These are phyloP conservation scores for Elaeis oleifera DNA, from an alignment of 202 grass and related monocot species.

Conservation along the genomic window DNA sequence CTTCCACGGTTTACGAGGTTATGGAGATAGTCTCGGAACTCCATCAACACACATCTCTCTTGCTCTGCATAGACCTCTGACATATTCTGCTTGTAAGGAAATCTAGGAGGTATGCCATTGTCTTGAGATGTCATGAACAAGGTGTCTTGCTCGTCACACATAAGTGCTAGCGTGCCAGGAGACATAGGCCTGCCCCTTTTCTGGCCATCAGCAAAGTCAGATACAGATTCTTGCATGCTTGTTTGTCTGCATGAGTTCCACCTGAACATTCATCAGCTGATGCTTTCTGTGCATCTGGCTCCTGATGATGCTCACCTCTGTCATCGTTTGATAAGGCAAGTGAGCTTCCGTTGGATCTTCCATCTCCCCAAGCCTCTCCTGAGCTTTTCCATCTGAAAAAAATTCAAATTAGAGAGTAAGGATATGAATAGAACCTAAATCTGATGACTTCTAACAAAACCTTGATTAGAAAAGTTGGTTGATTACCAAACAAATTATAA, in stretches of 20 bases:
- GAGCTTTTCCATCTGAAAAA: constrained; percentile 45
- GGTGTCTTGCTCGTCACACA: constrained; percentile 79
- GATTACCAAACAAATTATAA: too few relatives aligned
- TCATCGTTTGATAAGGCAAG: constrained; percentile 40
- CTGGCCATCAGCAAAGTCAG: constrained; percentile 44
- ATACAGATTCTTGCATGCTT: constrained; percentile 42
- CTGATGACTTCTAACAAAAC: neutral
- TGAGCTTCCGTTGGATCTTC: constrained; percentile 30
- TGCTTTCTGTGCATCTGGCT: constrained; percentile 31
- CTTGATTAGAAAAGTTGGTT: too few relatives aligned
- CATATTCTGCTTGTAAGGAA: constrained; percentile 31
- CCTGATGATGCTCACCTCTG: constrained; percentile 38
- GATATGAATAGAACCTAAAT: constrained; percentile 14
- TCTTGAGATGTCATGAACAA: constrained; percentile 43
- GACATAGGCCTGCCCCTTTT: constrained; percentile 70
- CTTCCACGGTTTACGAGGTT: constrained; percentile 55
- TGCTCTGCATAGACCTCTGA: constrained; percentile 66
- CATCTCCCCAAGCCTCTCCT: constrained; percentile 39
- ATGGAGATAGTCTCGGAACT: constrained; percentile 66
- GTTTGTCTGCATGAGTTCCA: constrained; percentile 27
- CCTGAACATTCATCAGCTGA: constrained; percentile 38
- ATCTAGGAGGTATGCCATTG: constrained; percentile 23
- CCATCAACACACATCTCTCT: constrained; percentile 66
- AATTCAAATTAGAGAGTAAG: constrained; percentile 14
- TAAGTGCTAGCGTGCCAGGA: constrained; percentile 73